Base-by-base conservation (phyloP, 1,284 basidiomycete genomes). In the Fistulinella cinereoalba region DNA sequence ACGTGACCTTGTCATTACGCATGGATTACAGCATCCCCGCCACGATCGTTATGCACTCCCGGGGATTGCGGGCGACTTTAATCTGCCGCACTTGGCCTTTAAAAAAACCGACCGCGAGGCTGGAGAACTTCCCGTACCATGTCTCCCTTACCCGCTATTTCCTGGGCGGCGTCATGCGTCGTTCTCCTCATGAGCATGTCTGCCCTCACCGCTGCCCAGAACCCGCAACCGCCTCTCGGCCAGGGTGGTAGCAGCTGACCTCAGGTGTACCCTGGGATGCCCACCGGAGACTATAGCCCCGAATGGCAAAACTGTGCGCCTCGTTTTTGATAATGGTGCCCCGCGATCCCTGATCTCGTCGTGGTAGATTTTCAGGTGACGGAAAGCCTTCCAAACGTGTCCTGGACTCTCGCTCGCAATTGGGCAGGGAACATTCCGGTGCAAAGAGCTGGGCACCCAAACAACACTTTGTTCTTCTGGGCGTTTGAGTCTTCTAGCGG, bases 361-460 rank as follows among this genome's bases (percentile, higher is more conserved):
- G 15, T 19, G 15, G 16, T 41, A 81, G 79, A 81, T 56, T 83
- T 80, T 48, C 64, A 73, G 53, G 81, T 84, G 3, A 79, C 74
- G 1, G 62, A 70, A 6, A 60, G 62, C 19, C 71, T 88, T 7
- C 83, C 85, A 1, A 85, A 85, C 52, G 71, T 87, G 18, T 80
- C 82, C 0, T 84, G 80, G 59, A 54, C 71, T 7, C 59, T 84
- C 13, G 57, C 70, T 28, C 75, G 75, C 6, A 80, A 71, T 57
- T 88, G 72, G 55, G 83, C 85, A 3, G 85, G 85, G 24, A 88
- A 84, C 53, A 73, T 87, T 44, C 75, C 77, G 4, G 83, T 88
- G 0, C 70, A 82, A 47, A 73, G 84, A 33, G 57, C 70, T 3
- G 75, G 72, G 13, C 83, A 85, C 61, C 80, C 81, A 0, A 85